Base-by-base conservation (phyloP, 768 basidiomycete genomes). In the Mycena rosella region DNA sequence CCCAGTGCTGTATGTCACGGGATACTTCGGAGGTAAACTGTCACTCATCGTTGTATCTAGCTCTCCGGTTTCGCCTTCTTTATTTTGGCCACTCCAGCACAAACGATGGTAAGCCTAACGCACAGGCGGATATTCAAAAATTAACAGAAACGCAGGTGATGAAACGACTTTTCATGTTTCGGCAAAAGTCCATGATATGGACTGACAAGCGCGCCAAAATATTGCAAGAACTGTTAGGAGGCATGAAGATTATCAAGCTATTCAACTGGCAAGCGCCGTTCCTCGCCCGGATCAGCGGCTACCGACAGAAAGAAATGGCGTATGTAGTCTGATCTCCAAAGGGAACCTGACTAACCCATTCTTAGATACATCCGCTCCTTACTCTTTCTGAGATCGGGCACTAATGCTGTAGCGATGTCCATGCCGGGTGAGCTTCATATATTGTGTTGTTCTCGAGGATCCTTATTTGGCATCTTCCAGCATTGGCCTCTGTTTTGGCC, bases 201-300 rank as follows among this genome's bases (percentile, higher is more conserved):
- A 98, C 92, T 7, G 96, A 99, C 75, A 93, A 92, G 75, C 88
- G 96, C 13, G 92, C 93, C 17, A 96, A 95, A 74, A 80, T 96
- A 5, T 85, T 98, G 14, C 96, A 96, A 76, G 96, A 99, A 75
- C 84, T 99, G 1, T 80, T 98, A 0, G 89, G 91, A 17, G 93
- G 94, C 1, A 96, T 98, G 88, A 91, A 94, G 70, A 87, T 97
- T 67, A 93, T 98, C 85, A 98, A 98, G 78, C 91, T 91, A 77
- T 96, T 96, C 78, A 90, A 92, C 7, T 96, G 94, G 94, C 94
- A 96, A 74, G 73, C 78, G 2, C 94, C 96, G 0, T 96, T 95
- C 78, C 83, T 97, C 26, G 81, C 88, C 18, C 88, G 91, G 49
- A 86, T 98, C 29, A 84, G 86, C 32, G 86, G 86, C 45, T 92